Evolutionary conservation across 2,329 filamentous ascomycete genomes (phyloP), one percentile per base, ranked within the genome.

Genomic region (Phialophora verrucosa): DNA sequence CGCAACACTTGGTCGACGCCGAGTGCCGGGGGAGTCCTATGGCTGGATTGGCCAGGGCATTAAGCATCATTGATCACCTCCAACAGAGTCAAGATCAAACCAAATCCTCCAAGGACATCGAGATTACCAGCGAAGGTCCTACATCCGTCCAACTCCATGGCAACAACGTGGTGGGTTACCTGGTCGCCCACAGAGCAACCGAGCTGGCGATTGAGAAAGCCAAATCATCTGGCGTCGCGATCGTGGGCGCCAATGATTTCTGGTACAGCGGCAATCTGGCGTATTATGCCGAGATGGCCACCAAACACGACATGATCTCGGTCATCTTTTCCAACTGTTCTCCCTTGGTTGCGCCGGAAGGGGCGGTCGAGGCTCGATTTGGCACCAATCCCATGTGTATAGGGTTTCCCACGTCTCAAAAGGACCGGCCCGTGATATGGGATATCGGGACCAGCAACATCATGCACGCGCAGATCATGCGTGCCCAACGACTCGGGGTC

Each of bases 361-460:
- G 42, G 1, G 42, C 42, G 42, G 42, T 47, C 20, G 42, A 47
- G 42, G 42, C 42, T 1, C 3, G 42, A 47, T 47, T 47, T 3
- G 42, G 42, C 14, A 47, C 42, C 42, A 47, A 47, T 47, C 42
- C 42, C 42, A 47, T 47, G 4, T 47, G 42, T 47, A n/a, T 47
- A 1, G 42, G 20, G 7, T 47, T 47, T 47, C 42, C 42, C 4
- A 47, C 42, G 4, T 47, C 42, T 5, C 42, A 47, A 20, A 10
- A 5, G 1, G 42, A 47, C 4, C 42, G 42, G 20, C 42, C 42
- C 20, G 42, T 47, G 11, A 47, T 47, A 5, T 47, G 42, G 31
- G 31, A 31, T 2, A 31, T 31, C 5, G 31, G 31, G 31, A 31
- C 31, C 7, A 31, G 31, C 31, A 31, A 31, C 3, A 31, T 31